These are phyloP conservation scores for Wallacemonas sp. DNA, from an alignment of 208 protist species.

Conservation along the genomic window DNA sequence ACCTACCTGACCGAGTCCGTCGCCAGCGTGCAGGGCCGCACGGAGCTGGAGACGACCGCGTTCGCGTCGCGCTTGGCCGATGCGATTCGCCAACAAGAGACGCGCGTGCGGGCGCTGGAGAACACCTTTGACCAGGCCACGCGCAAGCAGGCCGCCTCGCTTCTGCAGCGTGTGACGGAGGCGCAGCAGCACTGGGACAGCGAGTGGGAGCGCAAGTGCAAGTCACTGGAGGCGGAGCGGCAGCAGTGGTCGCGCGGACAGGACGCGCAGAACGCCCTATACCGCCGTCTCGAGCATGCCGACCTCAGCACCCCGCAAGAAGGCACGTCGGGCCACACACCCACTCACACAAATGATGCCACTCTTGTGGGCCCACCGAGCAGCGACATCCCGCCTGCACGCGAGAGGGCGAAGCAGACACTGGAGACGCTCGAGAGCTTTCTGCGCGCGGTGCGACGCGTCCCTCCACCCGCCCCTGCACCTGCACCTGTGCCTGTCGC, in stretches of 20 bases:
- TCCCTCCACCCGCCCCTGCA: neutral
- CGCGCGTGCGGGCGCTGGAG: conserved; percentile 46
- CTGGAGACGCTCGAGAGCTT: conserved; percentile 5
- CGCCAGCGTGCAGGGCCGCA: conserved; percentile 31
- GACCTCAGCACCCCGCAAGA: conserved; percentile 7
- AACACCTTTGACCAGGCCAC: conserved; percentile 52
- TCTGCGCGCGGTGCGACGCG: conserved; percentile 1
- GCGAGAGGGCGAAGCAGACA: neutral
- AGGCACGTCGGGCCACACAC: neutral
- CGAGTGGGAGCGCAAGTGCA: conserved; percentile 54
- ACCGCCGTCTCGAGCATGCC: conserved; percentile 50
- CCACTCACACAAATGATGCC: neutral
- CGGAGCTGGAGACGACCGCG: conserved; percentile 37
- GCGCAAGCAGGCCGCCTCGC: conserved; percentile 39
- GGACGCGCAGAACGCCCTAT: conserved; percentile 43
- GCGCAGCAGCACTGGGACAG: conserved; percentile 65
- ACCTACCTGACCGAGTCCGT: conserved; percentile 51
- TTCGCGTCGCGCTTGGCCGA: conserved; percentile 52
- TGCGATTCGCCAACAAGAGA: conserved; percentile 64
- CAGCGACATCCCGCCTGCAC: neutral
- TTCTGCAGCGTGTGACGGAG: conserved; percentile 56
- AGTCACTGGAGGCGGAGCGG: conserved; percentile 42
- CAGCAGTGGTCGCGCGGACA: conserved; percentile 43
- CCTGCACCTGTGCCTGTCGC: neutral
- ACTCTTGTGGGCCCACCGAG: neutral